phyloP scores from a whole-genome alignment of 78 protist species.

The Capsaspora owczarzaki region DNA sequence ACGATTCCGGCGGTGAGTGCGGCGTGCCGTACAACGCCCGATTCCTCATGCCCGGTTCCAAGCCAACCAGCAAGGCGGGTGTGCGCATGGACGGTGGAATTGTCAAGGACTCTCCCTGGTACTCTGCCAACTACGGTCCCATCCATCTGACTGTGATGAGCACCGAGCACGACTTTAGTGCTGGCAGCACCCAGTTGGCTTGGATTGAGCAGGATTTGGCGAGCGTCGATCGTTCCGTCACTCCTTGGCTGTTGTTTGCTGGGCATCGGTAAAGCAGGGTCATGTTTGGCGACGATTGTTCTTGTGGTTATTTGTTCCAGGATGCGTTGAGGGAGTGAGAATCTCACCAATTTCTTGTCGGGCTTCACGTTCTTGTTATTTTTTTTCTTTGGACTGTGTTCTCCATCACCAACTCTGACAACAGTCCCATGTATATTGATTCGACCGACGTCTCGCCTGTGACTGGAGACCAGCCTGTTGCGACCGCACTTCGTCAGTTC shows the following conservation, averaged over 20 bases:
- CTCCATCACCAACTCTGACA: not conserved
- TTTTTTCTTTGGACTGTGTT: not conserved
- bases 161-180: not conserved
- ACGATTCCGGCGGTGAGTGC: constrained; percentile 14
- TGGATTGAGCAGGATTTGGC: not conserved
- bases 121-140: not conserved
- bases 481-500: not conserved
- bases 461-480: constrained; percentile 11
- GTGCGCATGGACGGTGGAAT: too few relatives aligned
- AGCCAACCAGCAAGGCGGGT: too few relatives aligned
- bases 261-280: constrained; percentile 11
- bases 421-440: not conserved
- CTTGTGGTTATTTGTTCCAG: not conserved
- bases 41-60: not conserved
- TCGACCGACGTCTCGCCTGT: too few relatives aligned
- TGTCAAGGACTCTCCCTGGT: not conserved
- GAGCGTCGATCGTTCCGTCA: not conserved
- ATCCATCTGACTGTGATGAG: not conserved
- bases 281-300: not conserved
- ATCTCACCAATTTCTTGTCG: not conserved
- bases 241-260: constrained; percentile 8
- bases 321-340: too few relatives aligned
- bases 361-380: not conserved
- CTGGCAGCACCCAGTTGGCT: not conserved
- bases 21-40: not conserved